Percentiles rank a stretch among this genome's conserved stretches.
Conservation (phyloP, 2,329 filamentous ascomycete species). For the Alternaria solani region DNA sequence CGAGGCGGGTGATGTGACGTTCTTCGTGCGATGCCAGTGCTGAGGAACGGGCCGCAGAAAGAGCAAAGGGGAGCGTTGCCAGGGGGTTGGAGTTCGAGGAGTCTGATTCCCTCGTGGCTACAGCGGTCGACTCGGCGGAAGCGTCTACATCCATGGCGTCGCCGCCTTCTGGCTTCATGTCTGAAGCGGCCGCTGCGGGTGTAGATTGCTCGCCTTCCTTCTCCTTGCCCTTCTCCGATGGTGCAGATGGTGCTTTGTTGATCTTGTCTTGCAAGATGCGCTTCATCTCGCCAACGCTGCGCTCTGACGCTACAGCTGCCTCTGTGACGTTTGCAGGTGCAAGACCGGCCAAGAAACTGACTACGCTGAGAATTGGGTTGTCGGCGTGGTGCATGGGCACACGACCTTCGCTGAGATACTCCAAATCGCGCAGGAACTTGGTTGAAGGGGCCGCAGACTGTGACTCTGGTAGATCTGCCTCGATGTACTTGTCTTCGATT, state of each 20-base stretch:
- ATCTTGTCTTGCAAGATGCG: slow-evolving; percentile 80
- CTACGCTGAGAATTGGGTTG: slow-evolving; percentile 95
- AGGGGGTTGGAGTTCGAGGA: slow-evolving; percentile 52
- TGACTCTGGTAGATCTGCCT: slow-evolving; percentile 71
- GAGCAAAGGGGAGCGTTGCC: slow-evolving; percentile 82
- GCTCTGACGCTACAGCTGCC: slow-evolving; percentile 76
- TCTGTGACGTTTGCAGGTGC: slow-evolving; percentile 90
- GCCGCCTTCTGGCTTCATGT: slow-evolving; percentile 62
- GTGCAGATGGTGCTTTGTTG: slow-evolving; percentile 64
- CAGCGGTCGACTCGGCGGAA: slow-evolving; percentile 54
- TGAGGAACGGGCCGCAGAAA: slow-evolving; percentile 84
- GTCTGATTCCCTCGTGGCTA: slow-evolving; percentile 34
- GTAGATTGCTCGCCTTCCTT: slow-evolving; percentile 63
- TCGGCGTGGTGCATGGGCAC: slow-evolving; percentile 91
- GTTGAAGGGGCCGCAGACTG: slow-evolving; percentile 56
- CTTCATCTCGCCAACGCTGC: slow-evolving; percentile 86
- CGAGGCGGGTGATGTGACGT: slow-evolving; percentile 92
- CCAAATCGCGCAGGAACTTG: slow-evolving; percentile 60
- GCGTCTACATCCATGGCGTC: slow-evolving; percentile 68
- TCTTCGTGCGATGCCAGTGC: slow-evolving; percentile 95
- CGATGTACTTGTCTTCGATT: slow-evolving; percentile 96
- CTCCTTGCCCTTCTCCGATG: slow-evolving; percentile 64
- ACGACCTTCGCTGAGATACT: slow-evolving; percentile 74
- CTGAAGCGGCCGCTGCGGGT: slow-evolving; percentile 55
- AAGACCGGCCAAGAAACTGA: slow-evolving; percentile 90